These are phyloP conservation scores for Kazachstania taianensis DNA, from an alignment of 805 yeast genomes.

Conservation along the genomic window DNA sequence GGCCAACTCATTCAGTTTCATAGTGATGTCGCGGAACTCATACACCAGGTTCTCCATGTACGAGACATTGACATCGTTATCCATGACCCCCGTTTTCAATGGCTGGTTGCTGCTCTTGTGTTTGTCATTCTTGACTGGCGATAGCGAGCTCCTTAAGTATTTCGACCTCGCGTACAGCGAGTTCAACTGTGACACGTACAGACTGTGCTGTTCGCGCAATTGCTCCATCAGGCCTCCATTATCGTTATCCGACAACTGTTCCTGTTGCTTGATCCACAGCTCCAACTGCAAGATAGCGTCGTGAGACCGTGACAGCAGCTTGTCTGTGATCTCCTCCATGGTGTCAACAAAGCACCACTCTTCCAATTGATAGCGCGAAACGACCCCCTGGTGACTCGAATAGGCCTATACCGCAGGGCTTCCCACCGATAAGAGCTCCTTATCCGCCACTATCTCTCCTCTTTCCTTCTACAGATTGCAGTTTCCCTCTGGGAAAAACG, in stretches of 20 bases:
- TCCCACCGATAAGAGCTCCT: no score
- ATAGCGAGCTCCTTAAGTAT: slow-evolving; percentile 14
- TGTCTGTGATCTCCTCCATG: slow-evolving; percentile 20
- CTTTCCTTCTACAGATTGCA: no score
- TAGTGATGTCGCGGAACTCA: slow-evolving; percentile 22
- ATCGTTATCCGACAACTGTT: not conserved
- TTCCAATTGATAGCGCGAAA: no score
- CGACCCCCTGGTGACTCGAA: no score
- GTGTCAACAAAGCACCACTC: no score
- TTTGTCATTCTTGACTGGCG: slow-evolving; percentile 5
- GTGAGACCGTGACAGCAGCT: slow-evolving; percentile 20
- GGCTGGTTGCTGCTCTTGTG: no score
- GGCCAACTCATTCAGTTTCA: slow-evolving; percentile 19
- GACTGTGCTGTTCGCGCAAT: slow-evolving; percentile 9
- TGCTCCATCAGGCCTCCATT: not conserved
- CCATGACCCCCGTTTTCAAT: not conserved
- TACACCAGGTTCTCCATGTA: slow-evolving; percentile 18
- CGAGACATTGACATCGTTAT: no score
- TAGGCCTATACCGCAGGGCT: no score
- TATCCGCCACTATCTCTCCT: no score
- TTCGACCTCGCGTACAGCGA: slow-evolving; percentile 20
- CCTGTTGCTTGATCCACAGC: slow-evolving; percentile 21
- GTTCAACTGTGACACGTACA: slow-evolving; percentile 22
- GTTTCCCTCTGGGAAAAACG: no score
- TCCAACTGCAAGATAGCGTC: slow-evolving; percentile 26